A percentile compares a stretch with the other conserved stretches of the same genome.
These are phyloP conservation scores for Cladosporium sphaerospermum DNA, from an alignment of 2,329 filamentous ascomycete species.

Conservation along the genomic window DNA sequence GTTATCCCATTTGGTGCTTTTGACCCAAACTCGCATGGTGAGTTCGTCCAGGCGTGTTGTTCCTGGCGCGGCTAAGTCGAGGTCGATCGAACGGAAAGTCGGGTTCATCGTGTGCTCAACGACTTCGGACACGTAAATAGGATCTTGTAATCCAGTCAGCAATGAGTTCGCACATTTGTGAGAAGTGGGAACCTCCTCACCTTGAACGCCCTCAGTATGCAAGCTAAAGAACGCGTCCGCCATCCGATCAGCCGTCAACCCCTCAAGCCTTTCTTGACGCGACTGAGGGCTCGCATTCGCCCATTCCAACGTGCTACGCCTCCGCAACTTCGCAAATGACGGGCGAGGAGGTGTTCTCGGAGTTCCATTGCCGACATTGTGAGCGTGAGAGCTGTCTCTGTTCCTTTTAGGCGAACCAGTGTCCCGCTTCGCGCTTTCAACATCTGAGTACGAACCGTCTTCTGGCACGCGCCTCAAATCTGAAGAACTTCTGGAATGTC, in stretches of 20 bases:
- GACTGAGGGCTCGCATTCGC: conserved; percentile 51
- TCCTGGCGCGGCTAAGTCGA: conserved; percentile 55
- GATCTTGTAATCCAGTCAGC: conserved; percentile 44
- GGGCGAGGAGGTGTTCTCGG: conserved; percentile 30
- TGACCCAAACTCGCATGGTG: conserved; percentile 69
- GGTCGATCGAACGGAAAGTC: conserved; percentile 78
- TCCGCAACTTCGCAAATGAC: conserved; percentile 35
- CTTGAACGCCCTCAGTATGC: conserved; percentile 56
- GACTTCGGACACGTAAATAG: conserved; percentile 85
- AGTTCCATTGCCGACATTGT: conserved; percentile 6
- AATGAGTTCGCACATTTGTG: background rate
- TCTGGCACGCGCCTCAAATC: conserved; percentile 40
- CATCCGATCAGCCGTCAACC: conserved; percentile 63
- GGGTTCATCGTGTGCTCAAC: conserved; percentile 80
- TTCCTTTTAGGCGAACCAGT: background rate
- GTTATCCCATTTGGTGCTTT: conserved; percentile 45
- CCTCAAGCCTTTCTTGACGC: conserved; percentile 70
- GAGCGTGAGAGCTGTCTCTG: background rate
- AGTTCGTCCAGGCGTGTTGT: conserved; percentile 62
- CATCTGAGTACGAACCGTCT: conserved; percentile 14
- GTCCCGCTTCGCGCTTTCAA: background rate
- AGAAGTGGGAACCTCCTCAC: conserved; percentile 19
- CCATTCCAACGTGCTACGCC: conserved; percentile 60
- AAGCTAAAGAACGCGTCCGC: conserved; percentile 87
- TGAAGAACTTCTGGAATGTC: conserved; percentile 55